A percentile compares a stretch with the other conserved stretches of the same genome.
Conservation (phyloP, 2,329 filamentous ascomycete genomes). For the Arthroderma sp. region DNA sequence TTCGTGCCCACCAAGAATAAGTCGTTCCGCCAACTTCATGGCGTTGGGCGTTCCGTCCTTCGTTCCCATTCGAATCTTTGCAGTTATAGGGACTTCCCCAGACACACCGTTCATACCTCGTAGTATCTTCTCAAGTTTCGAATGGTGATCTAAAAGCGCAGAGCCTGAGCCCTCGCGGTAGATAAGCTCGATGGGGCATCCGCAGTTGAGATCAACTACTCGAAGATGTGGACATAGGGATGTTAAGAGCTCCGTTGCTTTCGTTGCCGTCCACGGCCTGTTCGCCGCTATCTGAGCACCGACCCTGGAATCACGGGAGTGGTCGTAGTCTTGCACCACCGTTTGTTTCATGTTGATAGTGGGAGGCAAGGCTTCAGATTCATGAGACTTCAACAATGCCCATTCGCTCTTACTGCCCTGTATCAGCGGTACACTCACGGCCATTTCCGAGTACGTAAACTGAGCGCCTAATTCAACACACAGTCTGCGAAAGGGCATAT, state of each 20-base stretch:
- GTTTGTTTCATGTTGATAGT: conserved; percentile 42
- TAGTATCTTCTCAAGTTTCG: conserved; percentile 87
- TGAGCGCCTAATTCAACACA: conserved; percentile 82
- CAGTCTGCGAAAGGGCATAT: conserved; percentile 82
- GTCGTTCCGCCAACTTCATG: conserved; percentile 64
- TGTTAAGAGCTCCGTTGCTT: conserved; percentile 70
- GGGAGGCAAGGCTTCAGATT: conserved; percentile 64
- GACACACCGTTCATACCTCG: conserved; percentile 93
- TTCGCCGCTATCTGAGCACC: conserved; percentile 87
- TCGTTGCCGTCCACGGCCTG: conserved; percentile 81
- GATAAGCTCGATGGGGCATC: conserved; percentile 90
- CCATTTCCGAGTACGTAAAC: conserved; percentile 97
- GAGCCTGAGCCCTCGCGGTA: conserved; percentile 81
- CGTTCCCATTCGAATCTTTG: conserved; percentile 88
- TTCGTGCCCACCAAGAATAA: conserved; percentile 68
- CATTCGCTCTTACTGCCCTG: conserved; percentile 87
- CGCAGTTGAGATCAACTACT: conserved; percentile 90
- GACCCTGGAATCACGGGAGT: conserved; percentile 71
- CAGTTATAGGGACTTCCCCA: conserved; percentile 78
- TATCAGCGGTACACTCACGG: conserved; percentile 75
- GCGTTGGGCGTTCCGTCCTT: conserved; percentile 67
- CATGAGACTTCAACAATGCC: conserved; percentile 86
- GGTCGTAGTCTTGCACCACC: conserved; percentile 65
- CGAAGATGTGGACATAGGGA: conserved; percentile 68
- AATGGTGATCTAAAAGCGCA: conserved; percentile 73